These are phyloP conservation scores for Mimosa pudica DNA, from an alignment of 306 rosid species.

Conservation along the genomic window DNA sequence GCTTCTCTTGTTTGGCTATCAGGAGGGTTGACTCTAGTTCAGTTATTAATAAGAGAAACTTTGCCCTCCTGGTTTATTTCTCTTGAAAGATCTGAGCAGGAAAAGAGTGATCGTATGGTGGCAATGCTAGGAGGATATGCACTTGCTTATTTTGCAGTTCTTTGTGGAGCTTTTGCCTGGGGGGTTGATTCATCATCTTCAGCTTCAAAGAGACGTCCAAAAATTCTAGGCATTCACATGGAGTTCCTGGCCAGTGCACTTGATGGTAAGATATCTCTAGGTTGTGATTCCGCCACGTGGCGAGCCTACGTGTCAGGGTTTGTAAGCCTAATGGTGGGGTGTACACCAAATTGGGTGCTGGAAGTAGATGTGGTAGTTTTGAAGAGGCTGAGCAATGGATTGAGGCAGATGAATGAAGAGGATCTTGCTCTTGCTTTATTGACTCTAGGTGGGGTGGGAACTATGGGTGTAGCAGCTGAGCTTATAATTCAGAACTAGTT, in stretches of 20 bases:
- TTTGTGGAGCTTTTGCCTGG: conserved; percentile 88
- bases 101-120: conserved; percentile 64
- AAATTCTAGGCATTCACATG: conserved; percentile 72
- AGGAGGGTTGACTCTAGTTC: conserved; percentile 78
- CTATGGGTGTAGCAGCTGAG: conserved; percentile 92
- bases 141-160: conserved; percentile 79
- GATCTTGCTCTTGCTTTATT: conserved; percentile 84
- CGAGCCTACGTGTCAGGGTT: conserved; percentile 72
- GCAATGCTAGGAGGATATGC: conserved; percentile 90
- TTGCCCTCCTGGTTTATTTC: conserved; percentile 94
- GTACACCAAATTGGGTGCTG: conserved; percentile 77
- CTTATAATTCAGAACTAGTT: conserved; percentile 57
- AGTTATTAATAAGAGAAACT: conserved; percentile 75
- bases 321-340: conserved; percentile 78
- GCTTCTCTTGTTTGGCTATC: conserved; percentile 87
- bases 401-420: conserved; percentile 74
- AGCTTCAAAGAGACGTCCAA: conserved; percentile 75
- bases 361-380: conserved; percentile 75
- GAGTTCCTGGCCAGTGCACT: conserved; percentile 85
- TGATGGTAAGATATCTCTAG: conserved; percentile 78
- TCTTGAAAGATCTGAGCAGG: conserved; percentile 57
- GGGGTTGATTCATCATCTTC: conserved; percentile 76
- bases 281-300: conserved; percentile 85
- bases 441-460: conserved; percentile 62
- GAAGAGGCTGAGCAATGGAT: conserved; percentile 78